A percentile compares a stretch with the other conserved stretches of the same genome.
Conservation (phyloP, 2,329 filamentous ascomycete genomes). For the Aspergillus novoparasiticus region DNA sequence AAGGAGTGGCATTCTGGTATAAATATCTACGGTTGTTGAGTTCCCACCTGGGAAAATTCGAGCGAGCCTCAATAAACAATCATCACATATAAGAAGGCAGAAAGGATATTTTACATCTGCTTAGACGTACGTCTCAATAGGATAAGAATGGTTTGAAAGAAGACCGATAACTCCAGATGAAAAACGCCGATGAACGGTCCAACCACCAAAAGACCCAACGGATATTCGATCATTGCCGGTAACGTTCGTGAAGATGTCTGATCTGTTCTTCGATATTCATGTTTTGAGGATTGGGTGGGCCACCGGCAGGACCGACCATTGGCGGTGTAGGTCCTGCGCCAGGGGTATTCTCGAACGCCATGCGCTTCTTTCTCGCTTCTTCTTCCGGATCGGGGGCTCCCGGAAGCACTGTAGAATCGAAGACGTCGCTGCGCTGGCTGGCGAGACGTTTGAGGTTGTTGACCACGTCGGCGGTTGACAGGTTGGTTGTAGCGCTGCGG, state of each 20-base stretch:
- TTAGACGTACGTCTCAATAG: conserved; percentile 5
- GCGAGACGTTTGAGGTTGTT: conserved; percentile 95
- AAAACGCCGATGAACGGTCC: conserved; percentile 9
- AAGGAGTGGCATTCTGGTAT: neutral
- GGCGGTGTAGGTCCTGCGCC: conserved; percentile 29
- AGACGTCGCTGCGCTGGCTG: conserved; percentile 83
- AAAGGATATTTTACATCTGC: conserved; percentile 11
- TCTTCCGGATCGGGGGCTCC: conserved; percentile 71
- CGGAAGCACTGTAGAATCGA: conserved; percentile 59
- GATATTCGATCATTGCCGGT: conserved; percentile 30
- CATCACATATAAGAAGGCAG: neutral
- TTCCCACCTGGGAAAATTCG: neutral
- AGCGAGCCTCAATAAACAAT: neutral
- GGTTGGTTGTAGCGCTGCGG: conserved; percentile 80
- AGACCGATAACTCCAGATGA: conserved; percentile 9
- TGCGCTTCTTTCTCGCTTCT: conserved; percentile 74
- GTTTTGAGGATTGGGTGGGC: conserved; percentile 36
- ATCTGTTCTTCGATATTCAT: conserved; percentile 88
- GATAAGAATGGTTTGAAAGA: conserved; percentile 2
- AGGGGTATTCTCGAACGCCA: conserved; percentile 51
- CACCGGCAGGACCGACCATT: conserved; percentile 32
- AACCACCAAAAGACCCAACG: neutral
- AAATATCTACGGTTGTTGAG: neutral
- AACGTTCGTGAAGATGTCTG: conserved; percentile 65
- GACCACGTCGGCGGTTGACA: conserved; percentile 83